Base-by-base conservation (phyloP, 176 grass and related monocot genomes). In the Carex scoparia region DNA sequence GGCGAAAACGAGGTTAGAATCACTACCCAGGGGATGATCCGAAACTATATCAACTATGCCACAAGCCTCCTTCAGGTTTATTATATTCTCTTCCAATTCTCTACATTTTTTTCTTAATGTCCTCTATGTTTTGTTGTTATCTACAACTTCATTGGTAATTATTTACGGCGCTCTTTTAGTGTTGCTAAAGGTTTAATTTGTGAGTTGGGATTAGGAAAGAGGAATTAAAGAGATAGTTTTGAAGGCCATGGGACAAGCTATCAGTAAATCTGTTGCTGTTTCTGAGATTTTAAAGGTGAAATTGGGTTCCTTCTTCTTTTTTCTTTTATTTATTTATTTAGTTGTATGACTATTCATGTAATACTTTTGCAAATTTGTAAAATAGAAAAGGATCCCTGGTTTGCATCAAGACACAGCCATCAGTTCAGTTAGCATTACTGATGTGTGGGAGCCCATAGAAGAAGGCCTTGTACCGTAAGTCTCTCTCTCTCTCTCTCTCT, bases 191-290 rank as follows among this genome's bases (percentile, higher is more conserved):
- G 27, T 31, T 84, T 71, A 69, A 40, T 58, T 5, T 56, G n/a
- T 76, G 14, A 61, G 11, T 38, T 87, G 86, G 6, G 81, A 81
- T 73, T 83, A 98, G 93, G 95, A 98, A 69, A 92, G 77, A 68
- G 85, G 83, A 65, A 67, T 91, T 84, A 94, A 89, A 68, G 95
- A 99, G 44, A 99, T 99, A 74, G 96, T 95, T 79, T 73, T 99
- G 70, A 95, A 95, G 86, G 96, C 91, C 82, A 99, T 99, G 96
- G 96, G 96, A 59, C 97, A 99, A 70, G 97, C 97, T 81, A 99
- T 99, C 84, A 94, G 84, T 62, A 99, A 99, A 58, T 88, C 91
- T 61, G 91, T 99, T 76, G 93, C 97, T 61, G 82, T 99, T 79
- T 87, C 93, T 62, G 97, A 99, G 84, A 96, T 99, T 87, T 90